Percentiles rank a stretch among this genome's conserved stretches.
Conservation (phyloP, 2,329 filamentous ascomycete species). For the Calonectria fujianensis region DNA sequence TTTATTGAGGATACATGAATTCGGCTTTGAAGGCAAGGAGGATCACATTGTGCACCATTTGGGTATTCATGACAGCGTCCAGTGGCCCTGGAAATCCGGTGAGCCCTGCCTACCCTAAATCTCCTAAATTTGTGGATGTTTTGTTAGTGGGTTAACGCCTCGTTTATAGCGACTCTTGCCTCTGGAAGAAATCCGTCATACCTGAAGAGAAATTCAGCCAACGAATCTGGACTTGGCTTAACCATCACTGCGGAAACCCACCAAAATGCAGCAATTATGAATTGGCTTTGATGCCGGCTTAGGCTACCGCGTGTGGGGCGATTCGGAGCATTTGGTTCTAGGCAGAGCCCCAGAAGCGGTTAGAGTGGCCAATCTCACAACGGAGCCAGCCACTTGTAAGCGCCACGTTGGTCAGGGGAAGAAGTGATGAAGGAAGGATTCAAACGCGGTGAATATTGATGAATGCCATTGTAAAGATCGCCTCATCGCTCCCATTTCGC, state of each 20-base stretch:
- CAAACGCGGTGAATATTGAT: neutral
- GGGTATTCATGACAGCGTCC: too few species aligned
- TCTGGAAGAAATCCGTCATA: too few species aligned
- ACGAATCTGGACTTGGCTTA: neutral
- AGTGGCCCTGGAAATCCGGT: too few species aligned
- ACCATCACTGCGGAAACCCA: neutral
- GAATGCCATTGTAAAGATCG: neutral
- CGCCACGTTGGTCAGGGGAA: neutral
- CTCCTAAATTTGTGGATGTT: too few species aligned
- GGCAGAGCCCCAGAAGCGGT: slow-evolving; percentile 9
- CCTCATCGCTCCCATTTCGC: neutral
- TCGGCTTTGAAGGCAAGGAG: too few species aligned
- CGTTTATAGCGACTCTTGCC: too few species aligned
- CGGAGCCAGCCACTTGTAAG: neutral
- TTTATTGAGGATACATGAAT: too few species aligned
- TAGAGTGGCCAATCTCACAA: neutral
- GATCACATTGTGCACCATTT: too few species aligned
- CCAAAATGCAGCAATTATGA: neutral
- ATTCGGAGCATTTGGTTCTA: neutral
- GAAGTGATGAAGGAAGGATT: too few species aligned
- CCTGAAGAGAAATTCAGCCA: too few species aligned
- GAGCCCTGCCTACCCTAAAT: too few species aligned
- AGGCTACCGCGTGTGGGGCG: neutral
- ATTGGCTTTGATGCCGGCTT: neutral
- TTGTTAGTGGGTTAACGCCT: too few species aligned